phyloP scores from a whole-genome alignment of 208 protist genomes.

The Crithidia bombi region DNA sequence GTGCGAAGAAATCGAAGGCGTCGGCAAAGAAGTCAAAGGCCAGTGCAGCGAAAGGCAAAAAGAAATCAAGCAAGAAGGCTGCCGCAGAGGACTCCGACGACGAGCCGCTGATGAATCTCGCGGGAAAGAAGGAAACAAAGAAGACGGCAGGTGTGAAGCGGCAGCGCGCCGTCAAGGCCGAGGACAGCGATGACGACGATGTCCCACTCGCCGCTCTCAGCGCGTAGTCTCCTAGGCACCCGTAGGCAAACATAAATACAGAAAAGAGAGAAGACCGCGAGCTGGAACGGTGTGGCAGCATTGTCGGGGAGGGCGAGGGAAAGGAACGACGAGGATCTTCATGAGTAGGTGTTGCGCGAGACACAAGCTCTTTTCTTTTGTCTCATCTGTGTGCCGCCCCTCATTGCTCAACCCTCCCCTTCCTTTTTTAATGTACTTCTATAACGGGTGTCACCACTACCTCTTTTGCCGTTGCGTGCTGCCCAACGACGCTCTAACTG shows the following conservation, averaged over 20 bases:
- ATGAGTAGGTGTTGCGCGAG: no score
- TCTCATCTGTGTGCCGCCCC: no score
- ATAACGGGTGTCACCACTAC: no score
- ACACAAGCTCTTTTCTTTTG: slow-evolving; percentile 4
- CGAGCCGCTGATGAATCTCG: slow-evolving; percentile 27
- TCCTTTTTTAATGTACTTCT: slow-evolving; percentile 1
- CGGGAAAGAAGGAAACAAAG: slow-evolving; percentile 31
- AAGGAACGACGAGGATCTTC: no score
- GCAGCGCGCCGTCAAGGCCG: slow-evolving; percentile 33
- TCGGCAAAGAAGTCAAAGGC: slow-evolving; percentile 52
- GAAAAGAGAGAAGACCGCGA: no score
- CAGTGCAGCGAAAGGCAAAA: slow-evolving; percentile 35
- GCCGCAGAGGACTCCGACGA: slow-evolving; percentile 39
- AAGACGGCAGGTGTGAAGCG: slow-evolving; percentile 38
- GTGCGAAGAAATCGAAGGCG: slow-evolving; percentile 36
- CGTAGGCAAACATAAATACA: no score
- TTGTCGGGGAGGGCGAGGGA: no score
- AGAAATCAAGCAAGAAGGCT: slow-evolving; percentile 29
- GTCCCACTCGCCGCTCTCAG: slow-evolving; percentile 60
- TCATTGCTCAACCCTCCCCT: no score
- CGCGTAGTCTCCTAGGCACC: no score
- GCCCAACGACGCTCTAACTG: no score
- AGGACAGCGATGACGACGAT: slow-evolving; percentile 73
- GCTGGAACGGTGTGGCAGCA: no score
- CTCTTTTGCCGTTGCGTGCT: no score